Evolutionary conservation across 306 rosid genomes (phyloP), one percentile per base, ranked within the genome.

Genomic region (Benincasa hispida): DNA sequence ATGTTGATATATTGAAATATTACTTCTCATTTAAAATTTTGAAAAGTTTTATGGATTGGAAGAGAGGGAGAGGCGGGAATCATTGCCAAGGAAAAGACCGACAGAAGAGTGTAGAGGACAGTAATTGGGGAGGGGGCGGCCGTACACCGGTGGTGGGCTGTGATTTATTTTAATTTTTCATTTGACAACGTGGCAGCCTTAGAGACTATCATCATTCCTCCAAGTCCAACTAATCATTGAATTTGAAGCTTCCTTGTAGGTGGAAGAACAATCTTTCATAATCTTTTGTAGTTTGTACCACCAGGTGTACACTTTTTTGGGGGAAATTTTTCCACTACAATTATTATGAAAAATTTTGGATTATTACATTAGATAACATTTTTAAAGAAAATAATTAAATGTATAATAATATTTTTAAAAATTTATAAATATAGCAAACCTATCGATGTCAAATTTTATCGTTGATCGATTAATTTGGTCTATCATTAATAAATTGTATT

Each of bases 61-160:
- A 45, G 50, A 45, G 4, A 11, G 50, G 50, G 50, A 3, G 15
- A 12, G 75, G 22, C 45, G 19, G 75, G 75, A 69, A 69, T 69
- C 8, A 69, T 45, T 69, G 75, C 75, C 11, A 25, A 42, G 8
- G 19, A 15, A 69, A 69, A 69, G 56, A 45, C 75, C 75, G 75
- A 69, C 75, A 69, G 75, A 24, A 45, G 14, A 45, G 21, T 68
- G 75, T 45, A 69, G 51, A 24, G 6, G 56, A 56, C 21, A 68
- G 76, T 70, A 69, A 45, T 39, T 22, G 35, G 75, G 3, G 48
- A 42, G 48, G 13, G 76, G 41, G 59, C 21, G 59, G 41, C 42
- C 76, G 76, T 72, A 72, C 76, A 72, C 35, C n/a, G 9, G 75
- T 30, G 75, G 75, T 66, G 75, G 55, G 55, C 55, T 42, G 51